Percentiles rank a stretch among this genome's conserved stretches.
Conservation (phyloP, 2,329 filamentous ascomycete species). For the Penicillium italicum region DNA sequence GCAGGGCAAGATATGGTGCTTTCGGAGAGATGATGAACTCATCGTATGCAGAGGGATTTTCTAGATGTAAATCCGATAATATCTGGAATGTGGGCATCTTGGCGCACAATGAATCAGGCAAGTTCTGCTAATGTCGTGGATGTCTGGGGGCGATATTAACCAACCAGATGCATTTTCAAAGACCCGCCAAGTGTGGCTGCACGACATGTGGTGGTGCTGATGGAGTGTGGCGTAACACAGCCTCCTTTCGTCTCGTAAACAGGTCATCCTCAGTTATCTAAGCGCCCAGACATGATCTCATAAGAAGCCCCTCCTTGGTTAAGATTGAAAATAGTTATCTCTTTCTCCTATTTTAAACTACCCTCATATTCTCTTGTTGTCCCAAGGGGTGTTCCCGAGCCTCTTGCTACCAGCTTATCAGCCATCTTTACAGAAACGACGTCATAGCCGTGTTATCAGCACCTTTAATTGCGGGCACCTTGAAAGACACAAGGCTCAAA, state of each 20-base stretch:
- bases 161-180: neutral
- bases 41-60: conserved; percentile 50
- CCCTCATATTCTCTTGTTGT: neutral
- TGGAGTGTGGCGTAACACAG: conserved; percentile 26
- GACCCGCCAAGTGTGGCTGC: conserved; percentile 6
- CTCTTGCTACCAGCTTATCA: neutral
- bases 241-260: neutral
- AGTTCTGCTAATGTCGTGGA: neutral
- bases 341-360: neutral
- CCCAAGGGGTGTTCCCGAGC: neutral
- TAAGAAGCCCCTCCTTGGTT: conserved; percentile 17
- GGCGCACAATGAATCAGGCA: neutral
- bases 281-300: conserved; percentile 20
- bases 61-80: conserved; percentile 58
- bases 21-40: conserved; percentile 47
- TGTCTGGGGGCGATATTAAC: neutral
- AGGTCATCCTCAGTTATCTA: conserved; percentile 16
- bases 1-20: conserved; percentile 52
- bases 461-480: conserved; percentile 3
- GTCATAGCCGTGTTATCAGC: conserved; percentile 22
- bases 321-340: neutral
- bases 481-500: neutral
- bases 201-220: conserved; percentile 23
- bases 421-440: conserved; percentile 10
- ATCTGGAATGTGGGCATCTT: conserved; percentile 41